phyloP scores from a whole-genome alignment of 1,284 basidiomycete species.

The Polyporus tsugae region DNA sequence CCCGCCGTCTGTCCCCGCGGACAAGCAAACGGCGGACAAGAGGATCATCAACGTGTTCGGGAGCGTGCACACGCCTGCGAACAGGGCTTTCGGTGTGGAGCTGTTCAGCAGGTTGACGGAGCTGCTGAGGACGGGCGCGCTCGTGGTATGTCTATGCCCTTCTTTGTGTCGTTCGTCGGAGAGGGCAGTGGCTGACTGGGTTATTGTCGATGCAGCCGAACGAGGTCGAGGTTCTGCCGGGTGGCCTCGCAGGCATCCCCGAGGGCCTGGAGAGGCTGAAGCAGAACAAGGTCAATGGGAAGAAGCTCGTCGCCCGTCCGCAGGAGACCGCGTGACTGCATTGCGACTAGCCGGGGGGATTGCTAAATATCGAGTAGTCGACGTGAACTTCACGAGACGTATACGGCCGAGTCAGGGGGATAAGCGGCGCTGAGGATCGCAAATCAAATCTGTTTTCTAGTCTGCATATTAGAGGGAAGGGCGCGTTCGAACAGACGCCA shows the following conservation, averaged over 20 bases:
- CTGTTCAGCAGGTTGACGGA: background rate
- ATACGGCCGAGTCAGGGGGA: no score
- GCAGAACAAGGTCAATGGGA: background rate
- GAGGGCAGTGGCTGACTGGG: background rate
- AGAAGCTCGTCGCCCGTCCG: background rate
- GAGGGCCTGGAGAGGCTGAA: constrained; percentile 1
- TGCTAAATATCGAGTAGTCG: no score
- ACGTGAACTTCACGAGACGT: no score
- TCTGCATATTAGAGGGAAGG: no score
- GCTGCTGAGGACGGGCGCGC: background rate
- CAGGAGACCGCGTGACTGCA: background rate
- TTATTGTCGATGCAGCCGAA: background rate
- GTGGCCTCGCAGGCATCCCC: background rate
- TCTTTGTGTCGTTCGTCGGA: background rate
- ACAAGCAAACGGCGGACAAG: background rate
- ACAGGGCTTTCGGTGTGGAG: background rate
- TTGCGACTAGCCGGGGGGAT: background rate
- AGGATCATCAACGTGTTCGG: background rate
- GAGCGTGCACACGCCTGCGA: background rate
- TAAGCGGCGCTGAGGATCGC: no score
- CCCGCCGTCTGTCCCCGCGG: background rate
- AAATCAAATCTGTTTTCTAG: no score
- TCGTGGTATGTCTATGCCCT: background rate
- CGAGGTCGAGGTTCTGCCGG: background rate
- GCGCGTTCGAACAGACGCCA: no score